phyloP scores from a whole-genome alignment of 2,329 filamentous ascomycete genomes.

The Thermomyces lanuginosus region DNA sequence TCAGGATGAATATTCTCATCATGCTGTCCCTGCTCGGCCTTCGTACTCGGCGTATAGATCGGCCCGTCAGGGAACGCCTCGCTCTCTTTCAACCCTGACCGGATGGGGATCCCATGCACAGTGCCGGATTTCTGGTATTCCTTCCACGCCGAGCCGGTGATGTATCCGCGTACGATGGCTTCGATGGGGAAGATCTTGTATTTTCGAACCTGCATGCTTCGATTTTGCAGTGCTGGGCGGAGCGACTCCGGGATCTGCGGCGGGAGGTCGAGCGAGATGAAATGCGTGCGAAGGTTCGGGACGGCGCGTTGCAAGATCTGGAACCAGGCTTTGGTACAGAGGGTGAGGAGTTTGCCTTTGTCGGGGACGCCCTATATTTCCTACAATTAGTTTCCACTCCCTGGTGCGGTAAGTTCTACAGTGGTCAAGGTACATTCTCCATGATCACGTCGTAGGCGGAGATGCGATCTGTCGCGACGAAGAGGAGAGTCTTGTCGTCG shows the following conservation, averaged over 20 bases:
- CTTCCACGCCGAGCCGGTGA: slow-evolving; percentile 69
- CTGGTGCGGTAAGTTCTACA: no score
- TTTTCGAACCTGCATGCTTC: slow-evolving; percentile 62
- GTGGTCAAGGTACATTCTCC: slow-evolving; percentile 45
- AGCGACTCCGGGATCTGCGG: slow-evolving; percentile 32
- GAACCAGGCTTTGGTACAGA: slow-evolving; percentile 55
- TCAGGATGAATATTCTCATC: slow-evolving; percentile 74
- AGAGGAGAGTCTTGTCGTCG: slow-evolving; percentile 55
- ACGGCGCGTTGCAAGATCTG: slow-evolving; percentile 39
- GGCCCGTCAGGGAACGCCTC: slow-evolving; percentile 49
- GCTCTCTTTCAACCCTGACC: slow-evolving; percentile 52
- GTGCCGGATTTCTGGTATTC: slow-evolving; percentile 61
- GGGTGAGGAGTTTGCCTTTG: slow-evolving; percentile 52
- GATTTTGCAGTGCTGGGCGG: slow-evolving; percentile 39
- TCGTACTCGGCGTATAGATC: slow-evolving; percentile 69
- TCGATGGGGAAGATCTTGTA: slow-evolving; percentile 64
- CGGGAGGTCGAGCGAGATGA: slow-evolving; percentile 43
- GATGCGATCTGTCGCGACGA: slow-evolving; percentile 77
- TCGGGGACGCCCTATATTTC: slow-evolving; percentile 46
- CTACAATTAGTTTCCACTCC: no score
- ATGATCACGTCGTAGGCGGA: slow-evolving; percentile 91
- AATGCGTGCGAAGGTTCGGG: slow-evolving; percentile 46
- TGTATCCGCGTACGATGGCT: slow-evolving; percentile 76
- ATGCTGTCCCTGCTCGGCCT: slow-evolving; percentile 62
- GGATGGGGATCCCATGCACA: slow-evolving; percentile 59